Base-by-base conservation (phyloP, 805 yeast species). In the Candida quercuum region DNA sequence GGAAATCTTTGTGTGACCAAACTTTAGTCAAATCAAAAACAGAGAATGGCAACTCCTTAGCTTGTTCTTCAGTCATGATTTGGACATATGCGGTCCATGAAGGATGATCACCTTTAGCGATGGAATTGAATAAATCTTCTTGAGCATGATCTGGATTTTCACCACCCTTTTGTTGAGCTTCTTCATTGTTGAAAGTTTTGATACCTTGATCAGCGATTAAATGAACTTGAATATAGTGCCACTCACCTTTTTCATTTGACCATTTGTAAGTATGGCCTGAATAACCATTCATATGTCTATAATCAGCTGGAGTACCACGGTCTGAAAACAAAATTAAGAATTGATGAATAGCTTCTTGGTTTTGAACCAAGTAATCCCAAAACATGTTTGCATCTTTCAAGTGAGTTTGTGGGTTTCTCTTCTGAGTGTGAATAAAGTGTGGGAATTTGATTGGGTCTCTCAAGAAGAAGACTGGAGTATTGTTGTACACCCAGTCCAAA, bases 21-120 rank as follows among this genome's bases (percentile, higher is more conserved):
- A 85, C 83, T 69, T 88, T 88, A 46, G 96, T 87, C 61, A 87
- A 71, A 64, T 87, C 96, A 58, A 85, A 86, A 32, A 88, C 89
- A 6, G 91, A 82, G 65, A 83, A 86, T 57, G 82, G 81, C 35
- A 75, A 74, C 43, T 76, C 63, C 61, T 81, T 73, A 42, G 95
- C 87, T 63, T 87, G 79, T 51, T 78, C 85, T 43, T 76, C 75
- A 25, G 95, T 83, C 95, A 87, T 87, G 32, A 86, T 74, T 69
- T 87, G 96, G 37, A 87, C 64, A 63, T 82, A 86, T 45, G 76
- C 77, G 26, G 89, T 85, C 95, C 96, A 87, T 2, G 86, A 72
- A 47, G 96, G 96, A 54, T 51, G 58, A 43, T 86, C 82, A 39
- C 91, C 93, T 42, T 72, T 72, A 52, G 81, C 87, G 59, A 87